phyloP scores from a whole-genome alignment of 805 yeast species.

The Millerozyma acaciae region DNA sequence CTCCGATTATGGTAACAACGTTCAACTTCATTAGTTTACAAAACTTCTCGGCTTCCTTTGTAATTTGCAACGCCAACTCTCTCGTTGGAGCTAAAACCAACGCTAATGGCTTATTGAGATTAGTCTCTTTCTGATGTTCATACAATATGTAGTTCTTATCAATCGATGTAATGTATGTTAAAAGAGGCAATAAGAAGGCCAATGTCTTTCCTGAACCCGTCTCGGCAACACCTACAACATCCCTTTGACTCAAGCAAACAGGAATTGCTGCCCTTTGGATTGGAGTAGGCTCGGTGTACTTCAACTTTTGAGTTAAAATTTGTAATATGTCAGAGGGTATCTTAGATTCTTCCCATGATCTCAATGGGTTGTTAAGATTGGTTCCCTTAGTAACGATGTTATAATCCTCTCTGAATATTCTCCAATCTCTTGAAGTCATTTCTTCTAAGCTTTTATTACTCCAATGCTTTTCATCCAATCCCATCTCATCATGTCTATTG shows the following conservation, averaged over 20 bases:
- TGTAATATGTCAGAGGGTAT: conserved; percentile 28
- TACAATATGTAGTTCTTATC: conserved; percentile 29
- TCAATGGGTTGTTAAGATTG: conserved; percentile 52
- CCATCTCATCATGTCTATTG: conserved; percentile 7
- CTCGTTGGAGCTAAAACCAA: conserved; percentile 87
- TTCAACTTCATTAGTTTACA: conserved; percentile 37
- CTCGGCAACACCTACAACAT: conserved; percentile 86
- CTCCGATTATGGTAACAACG: conserved; percentile 77
- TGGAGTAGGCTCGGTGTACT: conserved; percentile 74
- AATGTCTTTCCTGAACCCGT: conserved; percentile 96
- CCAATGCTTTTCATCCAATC: conserved; percentile 52
- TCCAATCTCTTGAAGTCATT: conserved; percentile 88
- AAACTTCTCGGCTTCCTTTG: conserved; percentile 57
- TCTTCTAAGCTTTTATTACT: conserved; percentile 53
- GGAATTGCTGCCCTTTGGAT: conserved; percentile 90
- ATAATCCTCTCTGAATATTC: conserved; percentile 76
- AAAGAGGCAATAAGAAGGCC: conserved; percentile 72
- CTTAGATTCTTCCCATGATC: conserved; percentile 67
- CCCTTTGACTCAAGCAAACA: conserved; percentile 52
- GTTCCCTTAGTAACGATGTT: conserved; percentile 54
- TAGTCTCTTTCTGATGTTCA: conserved; percentile 43
- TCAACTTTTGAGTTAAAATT: conserved; percentile 32
- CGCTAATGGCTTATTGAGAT: conserved; percentile 66
- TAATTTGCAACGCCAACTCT: conserved; percentile 88
- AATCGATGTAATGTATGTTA: conserved; percentile 44